These are phyloP conservation scores for Polygonum aviculare DNA, from an alignment of 148 eudicot genomes.

Conservation along the genomic window DNA sequence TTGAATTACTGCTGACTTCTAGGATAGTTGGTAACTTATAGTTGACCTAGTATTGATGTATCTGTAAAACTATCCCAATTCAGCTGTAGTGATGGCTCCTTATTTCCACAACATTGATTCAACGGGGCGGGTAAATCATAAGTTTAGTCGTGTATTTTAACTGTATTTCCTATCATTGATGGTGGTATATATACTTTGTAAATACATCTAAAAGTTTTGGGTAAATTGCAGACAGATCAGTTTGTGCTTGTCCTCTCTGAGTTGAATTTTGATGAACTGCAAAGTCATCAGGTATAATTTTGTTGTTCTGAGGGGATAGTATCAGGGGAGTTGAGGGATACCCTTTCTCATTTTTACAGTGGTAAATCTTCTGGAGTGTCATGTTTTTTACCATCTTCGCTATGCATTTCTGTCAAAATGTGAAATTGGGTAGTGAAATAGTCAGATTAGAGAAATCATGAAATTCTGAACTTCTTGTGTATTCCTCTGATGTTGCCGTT, in stretches of 20 bases:
- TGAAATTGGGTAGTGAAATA: background rate
- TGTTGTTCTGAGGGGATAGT: background rate
- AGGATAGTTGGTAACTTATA: slow-evolving; percentile 10
- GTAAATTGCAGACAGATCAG: background rate
- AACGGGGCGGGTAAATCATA: background rate
- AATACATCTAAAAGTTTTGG: background rate
- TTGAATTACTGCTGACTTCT: slow-evolving; percentile 4
- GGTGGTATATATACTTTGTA: slow-evolving; percentile 2
- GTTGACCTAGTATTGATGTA: background rate
- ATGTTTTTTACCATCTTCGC: background rate
- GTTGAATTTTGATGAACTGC: background rate
- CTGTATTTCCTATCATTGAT: background rate
- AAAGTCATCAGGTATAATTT: background rate
- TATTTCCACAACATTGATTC: slow-evolving; percentile 1
- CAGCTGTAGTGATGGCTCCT: slow-evolving; percentile 6
- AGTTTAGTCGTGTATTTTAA: background rate
- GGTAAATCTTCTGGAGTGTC: background rate
- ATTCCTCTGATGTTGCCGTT: too few species aligned
- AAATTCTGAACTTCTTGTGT: background rate
- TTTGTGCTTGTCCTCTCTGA: background rate
- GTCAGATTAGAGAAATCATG: too few species aligned
- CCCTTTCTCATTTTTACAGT: background rate
- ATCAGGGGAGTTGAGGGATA: background rate
- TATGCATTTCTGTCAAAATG: background rate
- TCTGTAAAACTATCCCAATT: background rate